Percentiles rank a stretch among this genome's conserved stretches.
Conservation (phyloP, 441 rosid genomes). For the Populus tomentosa region DNA sequence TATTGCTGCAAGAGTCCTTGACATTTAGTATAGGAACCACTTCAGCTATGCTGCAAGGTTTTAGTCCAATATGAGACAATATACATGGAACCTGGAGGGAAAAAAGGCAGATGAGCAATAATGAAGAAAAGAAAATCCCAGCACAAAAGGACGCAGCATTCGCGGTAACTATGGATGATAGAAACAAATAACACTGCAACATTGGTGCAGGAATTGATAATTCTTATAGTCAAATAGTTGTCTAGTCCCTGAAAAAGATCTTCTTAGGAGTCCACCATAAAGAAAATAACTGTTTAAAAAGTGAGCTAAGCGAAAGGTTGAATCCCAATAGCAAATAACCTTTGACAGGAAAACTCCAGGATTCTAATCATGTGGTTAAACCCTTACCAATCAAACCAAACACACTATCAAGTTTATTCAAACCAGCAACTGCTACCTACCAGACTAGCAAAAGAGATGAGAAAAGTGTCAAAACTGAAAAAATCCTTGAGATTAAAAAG, state of each 20-base stretch:
- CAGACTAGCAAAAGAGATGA: not conserved
- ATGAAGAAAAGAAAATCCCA: not conserved
- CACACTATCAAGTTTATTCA: not conserved
- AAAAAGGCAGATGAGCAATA: slow-evolving; percentile 10
- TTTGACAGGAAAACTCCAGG: not conserved
- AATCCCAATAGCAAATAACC: slow-evolving; percentile 1
- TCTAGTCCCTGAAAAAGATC: not conserved
- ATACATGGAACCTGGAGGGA: slow-evolving; percentile 41
- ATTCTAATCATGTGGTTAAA: slow-evolving; percentile 1
- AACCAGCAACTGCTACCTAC: not conserved
- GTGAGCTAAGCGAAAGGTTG: slow-evolving; percentile 1
- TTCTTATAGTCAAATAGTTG: not conserved
- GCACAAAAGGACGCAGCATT: slow-evolving; percentile 3
- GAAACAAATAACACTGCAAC: not conserved
- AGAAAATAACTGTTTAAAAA: slow-evolving; percentile 2
- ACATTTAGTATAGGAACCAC: slow-evolving; percentile 66
- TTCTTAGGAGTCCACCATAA: not conserved
- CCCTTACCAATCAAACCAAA: not conserved
- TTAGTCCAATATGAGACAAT: slow-evolving; percentile 9
- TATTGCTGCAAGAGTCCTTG: slow-evolving; percentile 76
- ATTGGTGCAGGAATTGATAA: not conserved
- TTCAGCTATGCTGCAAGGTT: slow-evolving; percentile 32
- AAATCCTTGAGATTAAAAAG: not conserved
- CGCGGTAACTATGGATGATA: not conserved
- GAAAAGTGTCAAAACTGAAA: not conserved